A percentile compares a stretch with the other conserved stretches of the same genome.
These are phyloP conservation scores for Leishmania aethiopica DNA, from an alignment of 208 protist genomes.

Conservation along the genomic window DNA sequence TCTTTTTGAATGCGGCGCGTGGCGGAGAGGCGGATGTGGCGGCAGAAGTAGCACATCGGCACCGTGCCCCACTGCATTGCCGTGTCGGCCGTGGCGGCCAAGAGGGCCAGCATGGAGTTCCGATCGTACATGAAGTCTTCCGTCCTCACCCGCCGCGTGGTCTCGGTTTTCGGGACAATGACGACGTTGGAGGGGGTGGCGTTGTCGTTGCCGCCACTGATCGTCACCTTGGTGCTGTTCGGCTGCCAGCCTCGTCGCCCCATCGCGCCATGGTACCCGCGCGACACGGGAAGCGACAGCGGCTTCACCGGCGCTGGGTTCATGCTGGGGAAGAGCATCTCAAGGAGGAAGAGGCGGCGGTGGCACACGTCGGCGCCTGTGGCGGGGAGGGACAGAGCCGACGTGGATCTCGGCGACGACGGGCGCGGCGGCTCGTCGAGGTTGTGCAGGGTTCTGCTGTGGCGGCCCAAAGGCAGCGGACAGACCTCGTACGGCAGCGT, in stretches of 20 bases:
- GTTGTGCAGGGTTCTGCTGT: constrained; percentile 18
- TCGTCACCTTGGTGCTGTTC: not conserved
- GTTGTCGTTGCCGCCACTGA: not conserved
- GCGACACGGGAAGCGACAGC: constrained; percentile 10
- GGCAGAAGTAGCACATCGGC: constrained; percentile 31
- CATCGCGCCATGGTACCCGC: not conserved
- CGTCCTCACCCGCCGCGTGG: constrained; percentile 1
- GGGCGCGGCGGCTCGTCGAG: constrained; percentile 4
- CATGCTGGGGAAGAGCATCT: constrained; percentile 33
- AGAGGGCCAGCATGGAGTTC: constrained; percentile 28
- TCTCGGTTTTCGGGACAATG: not conserved
- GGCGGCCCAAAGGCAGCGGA: constrained; percentile 25
- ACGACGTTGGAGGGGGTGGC: not conserved
- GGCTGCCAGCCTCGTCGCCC: not conserved
- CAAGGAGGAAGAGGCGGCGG: constrained; percentile 33
- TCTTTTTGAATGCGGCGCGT: constrained; percentile 25
- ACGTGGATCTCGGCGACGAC: constrained; percentile 10
- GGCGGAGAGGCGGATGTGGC: constrained; percentile 38
- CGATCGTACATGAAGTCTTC: constrained; percentile 37
- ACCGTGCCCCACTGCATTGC: constrained; percentile 24
- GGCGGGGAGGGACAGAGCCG: not conserved
- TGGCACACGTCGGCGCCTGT: constrained; percentile 21
- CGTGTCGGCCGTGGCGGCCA: constrained; percentile 23
- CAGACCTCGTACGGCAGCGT: constrained; percentile 36
- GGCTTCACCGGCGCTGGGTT: constrained; percentile 16